Conservation (phyloP, 371 early-diverging fungal species). For the Rhizopus delemar region DNA sequence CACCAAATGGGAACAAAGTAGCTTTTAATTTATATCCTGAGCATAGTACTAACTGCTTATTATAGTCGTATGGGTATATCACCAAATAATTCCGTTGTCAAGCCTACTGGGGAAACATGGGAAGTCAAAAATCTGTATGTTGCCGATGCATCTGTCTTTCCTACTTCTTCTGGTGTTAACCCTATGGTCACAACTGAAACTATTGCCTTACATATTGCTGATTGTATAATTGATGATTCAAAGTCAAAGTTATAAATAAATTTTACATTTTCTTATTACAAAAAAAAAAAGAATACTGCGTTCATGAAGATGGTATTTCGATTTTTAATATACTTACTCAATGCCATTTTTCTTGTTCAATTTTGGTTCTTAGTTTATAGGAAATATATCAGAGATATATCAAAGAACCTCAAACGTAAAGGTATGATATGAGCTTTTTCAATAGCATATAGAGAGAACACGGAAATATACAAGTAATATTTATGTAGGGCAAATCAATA, state of each 20-base stretch:
- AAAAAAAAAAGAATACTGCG: not conserved
- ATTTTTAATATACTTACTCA: not conserved
- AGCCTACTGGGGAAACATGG: conserved; percentile 76
- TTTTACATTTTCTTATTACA: not conserved
- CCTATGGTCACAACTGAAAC: conserved; percentile 71
- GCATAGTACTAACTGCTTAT: not conserved
- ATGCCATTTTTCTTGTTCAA: too few species aligned
- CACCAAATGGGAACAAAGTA: conserved; percentile 72
- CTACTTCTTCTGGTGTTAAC: conserved; percentile 75
- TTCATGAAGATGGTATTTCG: not conserved
- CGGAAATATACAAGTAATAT: too few species aligned
- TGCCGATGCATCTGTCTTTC: conserved; percentile 73
- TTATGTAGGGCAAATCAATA: too few species aligned
- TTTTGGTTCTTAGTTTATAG: too few species aligned
- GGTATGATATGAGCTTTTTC: too few species aligned
- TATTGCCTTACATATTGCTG: conserved; percentile 40
- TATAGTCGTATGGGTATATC: conserved; percentile 66
- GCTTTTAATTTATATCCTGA: conserved; percentile 5
- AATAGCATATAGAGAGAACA: too few species aligned
- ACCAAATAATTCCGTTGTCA: conserved; percentile 58
- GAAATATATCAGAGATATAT: too few species aligned
- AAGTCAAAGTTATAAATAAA: conserved; percentile 20
- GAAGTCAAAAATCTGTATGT: conserved; percentile 75
- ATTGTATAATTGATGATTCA: conserved; percentile 15
- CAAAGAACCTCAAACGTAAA: too few species aligned